These are phyloP conservation scores for Amborella trichopoda DNA, from an alignment of 164 flowering plant species.

Conservation along the genomic window DNA sequence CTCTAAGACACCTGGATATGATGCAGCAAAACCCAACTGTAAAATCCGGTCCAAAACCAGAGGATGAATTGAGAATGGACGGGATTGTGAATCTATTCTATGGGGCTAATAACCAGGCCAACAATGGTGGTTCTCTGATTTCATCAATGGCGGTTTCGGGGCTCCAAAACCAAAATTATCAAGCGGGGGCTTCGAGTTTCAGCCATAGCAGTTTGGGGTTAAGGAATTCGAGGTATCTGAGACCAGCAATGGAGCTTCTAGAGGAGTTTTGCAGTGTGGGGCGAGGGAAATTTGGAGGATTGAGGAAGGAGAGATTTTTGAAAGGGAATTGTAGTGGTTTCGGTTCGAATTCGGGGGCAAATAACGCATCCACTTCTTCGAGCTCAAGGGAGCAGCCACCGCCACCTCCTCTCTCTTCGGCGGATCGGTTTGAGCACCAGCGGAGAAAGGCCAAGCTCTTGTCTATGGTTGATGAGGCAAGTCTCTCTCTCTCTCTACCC, in stretches of 20 bases:
- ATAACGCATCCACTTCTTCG: not conserved
- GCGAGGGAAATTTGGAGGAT: constrained; percentile 55
- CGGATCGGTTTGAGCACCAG: constrained; percentile 1
- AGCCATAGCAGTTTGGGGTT: too few species aligned
- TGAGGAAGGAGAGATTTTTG: constrained; percentile 14
- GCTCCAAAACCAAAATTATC: too few species aligned
- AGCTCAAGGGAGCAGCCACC: not conserved
- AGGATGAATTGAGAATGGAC: constrained; percentile 3
- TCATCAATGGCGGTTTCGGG: too few species aligned
- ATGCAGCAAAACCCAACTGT: not conserved
- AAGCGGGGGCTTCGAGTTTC: constrained; percentile 9
- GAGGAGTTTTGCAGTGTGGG: constrained; percentile 96
- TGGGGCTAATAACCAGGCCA: too few species aligned
- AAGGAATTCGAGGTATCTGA: constrained; percentile 66
- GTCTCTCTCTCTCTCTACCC: not conserved
- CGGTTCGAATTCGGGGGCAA: too few species aligned
- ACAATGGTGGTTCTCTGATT: too few species aligned
- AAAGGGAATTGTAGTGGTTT: constrained; percentile 6
- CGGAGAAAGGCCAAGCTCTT: not conserved
- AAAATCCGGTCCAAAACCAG: not conserved
- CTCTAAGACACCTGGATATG: not conserved
- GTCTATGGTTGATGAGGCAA: not conserved
- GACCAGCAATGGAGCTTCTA: constrained; percentile 68
- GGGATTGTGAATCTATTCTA: too few species aligned
- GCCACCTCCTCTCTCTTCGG: not conserved